Percentiles rank a stretch among this genome's conserved stretches.
Conservation (phyloP, 768 basidiomycete species). For the Tulasnella sp. region DNA sequence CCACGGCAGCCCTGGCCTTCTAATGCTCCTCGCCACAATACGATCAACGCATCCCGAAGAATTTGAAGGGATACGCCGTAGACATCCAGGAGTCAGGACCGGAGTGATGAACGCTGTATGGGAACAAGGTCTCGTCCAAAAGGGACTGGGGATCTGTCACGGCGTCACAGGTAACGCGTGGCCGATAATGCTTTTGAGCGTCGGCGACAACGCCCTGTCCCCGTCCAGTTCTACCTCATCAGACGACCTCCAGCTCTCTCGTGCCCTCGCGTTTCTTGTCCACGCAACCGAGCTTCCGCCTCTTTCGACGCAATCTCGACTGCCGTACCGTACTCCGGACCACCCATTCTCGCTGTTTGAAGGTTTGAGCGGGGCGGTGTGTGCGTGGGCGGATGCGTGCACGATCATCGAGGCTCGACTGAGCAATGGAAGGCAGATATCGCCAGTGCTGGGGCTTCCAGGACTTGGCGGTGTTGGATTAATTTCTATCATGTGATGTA, state of each 20-base stretch:
- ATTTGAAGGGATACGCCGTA: not conserved
- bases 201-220: not conserved
- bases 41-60: slow-evolving; percentile 1
- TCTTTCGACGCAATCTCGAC: not conserved
- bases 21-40: slow-evolving; percentile 12
- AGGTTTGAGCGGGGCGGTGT: slow-evolving; percentile 15
- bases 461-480: slow-evolving; percentile 15
- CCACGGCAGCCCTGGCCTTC: slow-evolving; percentile 14
- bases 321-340: slow-evolving; percentile 14
- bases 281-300: slow-evolving; percentile 16
- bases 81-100: not conserved
- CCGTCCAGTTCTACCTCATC: not conserved
- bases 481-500: not conserved
- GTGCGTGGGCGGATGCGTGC: slow-evolving; percentile 16
- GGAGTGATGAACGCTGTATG: slow-evolving; percentile 13
- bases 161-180: slow-evolving; percentile 18
- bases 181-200: slow-evolving; percentile 16
- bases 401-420: slow-evolving; percentile 11
- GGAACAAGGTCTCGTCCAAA: slow-evolving; percentile 15
- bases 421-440: not conserved
- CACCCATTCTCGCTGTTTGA: slow-evolving; percentile 16
- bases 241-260: not conserved
- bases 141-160: slow-evolving; percentile 17
- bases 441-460: slow-evolving; percentile 10
- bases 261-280: slow-evolving; percentile 11